Evolutionary conservation across 2,329 filamentous ascomycete genomes (phyloP).

Genomic region (Verticillium albo-atrum): DNA sequence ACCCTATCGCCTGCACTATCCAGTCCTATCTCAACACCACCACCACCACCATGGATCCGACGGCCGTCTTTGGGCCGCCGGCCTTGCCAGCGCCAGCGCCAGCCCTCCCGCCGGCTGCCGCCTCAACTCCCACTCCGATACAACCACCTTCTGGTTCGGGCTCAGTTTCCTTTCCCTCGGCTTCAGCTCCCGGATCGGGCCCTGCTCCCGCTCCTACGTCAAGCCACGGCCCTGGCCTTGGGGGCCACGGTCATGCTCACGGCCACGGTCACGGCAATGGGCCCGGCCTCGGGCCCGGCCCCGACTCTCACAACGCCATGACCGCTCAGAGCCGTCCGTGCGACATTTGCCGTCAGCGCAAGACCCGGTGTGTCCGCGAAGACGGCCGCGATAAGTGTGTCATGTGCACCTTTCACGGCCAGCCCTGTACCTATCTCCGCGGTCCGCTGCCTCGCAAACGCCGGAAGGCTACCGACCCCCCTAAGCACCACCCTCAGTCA

Average conservation of each 20-base stretch:
- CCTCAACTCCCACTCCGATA: not conserved
- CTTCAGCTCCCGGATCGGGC: not conserved
- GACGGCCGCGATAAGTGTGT: conserved; percentile 56
- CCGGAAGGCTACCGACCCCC: conserved; percentile 17
- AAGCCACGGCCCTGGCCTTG: not conserved
- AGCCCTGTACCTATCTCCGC: conserved; percentile 61
- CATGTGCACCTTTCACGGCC: conserved; percentile 62
- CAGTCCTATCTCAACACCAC: not conserved
- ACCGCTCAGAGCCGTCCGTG: conserved; percentile 38
- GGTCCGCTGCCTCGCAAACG: conserved; percentile 26
- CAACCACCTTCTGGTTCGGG: not conserved
- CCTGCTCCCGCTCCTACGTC: not conserved
- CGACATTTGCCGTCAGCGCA: conserved; percentile 62
- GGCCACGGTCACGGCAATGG: not conserved
- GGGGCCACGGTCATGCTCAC: not conserved
- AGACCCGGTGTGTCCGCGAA: conserved; percentile 61
- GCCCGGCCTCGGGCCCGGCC: not conserved
- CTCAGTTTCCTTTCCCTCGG: not conserved
- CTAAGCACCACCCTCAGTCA: conserved; percentile 11
- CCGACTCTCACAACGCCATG: not conserved
- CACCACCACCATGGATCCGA: not conserved
- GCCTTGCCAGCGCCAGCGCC: not conserved
- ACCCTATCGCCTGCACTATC: too few relatives aligned
- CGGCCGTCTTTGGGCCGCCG: not conserved
- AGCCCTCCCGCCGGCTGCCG: not conserved